phyloP scores from a whole-genome alignment of 169 alveolate genomes.

The Hepatocystis sp. region DNA sequence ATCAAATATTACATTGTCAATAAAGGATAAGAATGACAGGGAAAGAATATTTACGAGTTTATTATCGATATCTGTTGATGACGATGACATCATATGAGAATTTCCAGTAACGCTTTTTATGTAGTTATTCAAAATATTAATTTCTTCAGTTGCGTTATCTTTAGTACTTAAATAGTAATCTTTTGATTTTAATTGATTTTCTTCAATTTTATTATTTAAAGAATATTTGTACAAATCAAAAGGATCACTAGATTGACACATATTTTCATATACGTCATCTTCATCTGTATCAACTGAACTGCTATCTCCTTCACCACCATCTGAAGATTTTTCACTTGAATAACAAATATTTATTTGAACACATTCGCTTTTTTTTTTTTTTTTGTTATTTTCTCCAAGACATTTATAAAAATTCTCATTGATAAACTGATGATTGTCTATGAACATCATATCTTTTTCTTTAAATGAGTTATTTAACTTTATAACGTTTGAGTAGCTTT shows the following conservation, averaged over 20 bases:
- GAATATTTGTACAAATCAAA: conserved; percentile 55
- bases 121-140: conserved; percentile 40
- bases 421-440: conserved; percentile 4
- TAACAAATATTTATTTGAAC: conserved; percentile 41
- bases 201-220: conserved; percentile 18
- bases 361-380: conserved; percentile 14
- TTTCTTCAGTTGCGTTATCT: conserved; percentile 53
- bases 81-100: conserved; percentile 5
- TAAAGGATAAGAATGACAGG: conserved; percentile 49
- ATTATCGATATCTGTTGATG: conserved; percentile 43
- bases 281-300: conserved; percentile 33
- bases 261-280: conserved; percentile 58
- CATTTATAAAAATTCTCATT: conserved; percentile 3
- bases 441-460: conserved; percentile 11
- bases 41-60: conserved; percentile 63
- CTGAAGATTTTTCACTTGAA: conserved; percentile 64
- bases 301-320: conserved; percentile 46
- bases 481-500: neutral
- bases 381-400: conserved; percentile 5
- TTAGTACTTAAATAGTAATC: conserved; percentile 4
- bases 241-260: conserved; percentile 24
- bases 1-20: conserved; percentile 67
- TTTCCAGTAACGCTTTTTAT: conserved; percentile 33
- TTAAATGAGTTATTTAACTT: neutral
- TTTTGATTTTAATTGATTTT: conserved; percentile 5